phyloP scores from a whole-genome alignment of 805 yeast species.

The Lipomyces kockii region DNA sequence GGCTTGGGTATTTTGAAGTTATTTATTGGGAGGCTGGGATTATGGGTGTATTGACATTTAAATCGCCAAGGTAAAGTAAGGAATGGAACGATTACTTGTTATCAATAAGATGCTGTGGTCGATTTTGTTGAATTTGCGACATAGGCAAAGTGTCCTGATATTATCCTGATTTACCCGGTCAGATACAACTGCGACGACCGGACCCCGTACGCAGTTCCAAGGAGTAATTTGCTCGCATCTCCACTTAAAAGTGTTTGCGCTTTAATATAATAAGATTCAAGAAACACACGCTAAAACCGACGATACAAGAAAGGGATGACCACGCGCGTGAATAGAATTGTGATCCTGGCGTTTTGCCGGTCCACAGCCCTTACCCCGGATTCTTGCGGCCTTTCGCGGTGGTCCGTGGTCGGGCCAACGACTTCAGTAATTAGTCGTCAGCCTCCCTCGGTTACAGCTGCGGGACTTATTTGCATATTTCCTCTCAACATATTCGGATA shows the following conservation, averaged over 20 bases:
- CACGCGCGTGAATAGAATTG: neutral
- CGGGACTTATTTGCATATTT: neutral
- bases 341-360: neutral
- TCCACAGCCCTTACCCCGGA: neutral
- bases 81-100: neutral
- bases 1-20: neutral
- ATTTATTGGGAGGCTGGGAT: neutral
- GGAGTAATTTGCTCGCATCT: neutral
- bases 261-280: neutral
- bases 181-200: neutral
- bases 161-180: neutral
- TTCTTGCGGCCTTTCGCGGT: neutral
- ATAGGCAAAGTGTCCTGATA: too few relatives aligned
- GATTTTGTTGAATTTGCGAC: too few relatives aligned
- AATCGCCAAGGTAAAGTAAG: neutral
- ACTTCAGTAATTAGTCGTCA: neutral
- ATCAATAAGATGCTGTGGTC: neutral
- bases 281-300: neutral
- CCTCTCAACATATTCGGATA: neutral
- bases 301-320: neutral
- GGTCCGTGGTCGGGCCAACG: neutral
- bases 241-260: neutral
- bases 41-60: neutral
- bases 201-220: neutral
- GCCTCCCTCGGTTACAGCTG: neutral